Evolutionary conservation across 208 protist genomes (phyloP).

Genomic region (Acanthamoeba royreba): DNA sequence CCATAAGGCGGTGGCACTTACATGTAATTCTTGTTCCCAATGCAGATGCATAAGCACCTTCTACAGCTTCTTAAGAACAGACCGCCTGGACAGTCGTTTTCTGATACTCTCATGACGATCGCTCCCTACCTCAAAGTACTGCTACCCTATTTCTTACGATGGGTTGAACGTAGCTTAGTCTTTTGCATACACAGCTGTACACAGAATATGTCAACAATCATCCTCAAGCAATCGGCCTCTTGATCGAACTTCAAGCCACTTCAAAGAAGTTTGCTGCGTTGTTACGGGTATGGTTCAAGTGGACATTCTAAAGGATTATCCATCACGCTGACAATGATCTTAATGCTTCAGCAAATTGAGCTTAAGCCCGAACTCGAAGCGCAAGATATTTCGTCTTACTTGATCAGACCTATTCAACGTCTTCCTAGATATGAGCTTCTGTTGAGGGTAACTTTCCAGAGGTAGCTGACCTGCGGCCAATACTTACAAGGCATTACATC

Average conservation of each 20-base stretch:
- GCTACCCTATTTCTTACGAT: not conserved
- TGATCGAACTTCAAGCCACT: not conserved
- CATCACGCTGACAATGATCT: not conserved
- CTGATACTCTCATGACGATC: not conserved
- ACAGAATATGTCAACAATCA: conserved; percentile 42
- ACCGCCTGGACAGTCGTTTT: not conserved
- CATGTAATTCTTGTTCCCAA: no score
- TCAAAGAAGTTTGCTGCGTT: conserved; percentile 34
- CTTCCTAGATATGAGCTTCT: conserved; percentile 11
- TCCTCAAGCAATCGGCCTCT: not conserved
- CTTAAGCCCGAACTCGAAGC: not conserved
- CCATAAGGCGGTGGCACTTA: no score
- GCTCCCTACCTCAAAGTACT: conserved; percentile 35
- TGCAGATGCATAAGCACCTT: conserved; percentile 2
- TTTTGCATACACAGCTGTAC: not conserved
- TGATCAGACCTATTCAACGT: conserved; percentile 21
- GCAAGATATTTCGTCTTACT: not conserved
- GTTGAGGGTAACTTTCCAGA: not conserved
- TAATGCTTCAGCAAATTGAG: conserved; percentile 8
- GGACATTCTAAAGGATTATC: not conserved
- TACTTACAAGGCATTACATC: not conserved
- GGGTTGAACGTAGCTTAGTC: not conserved
- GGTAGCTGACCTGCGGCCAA: not conserved
- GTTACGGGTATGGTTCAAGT: not conserved
- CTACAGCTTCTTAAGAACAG: not conserved